Base-by-base conservation (phyloP, 495 filamentous ascomycete genomes). In the Usnea hakonensis region DNA sequence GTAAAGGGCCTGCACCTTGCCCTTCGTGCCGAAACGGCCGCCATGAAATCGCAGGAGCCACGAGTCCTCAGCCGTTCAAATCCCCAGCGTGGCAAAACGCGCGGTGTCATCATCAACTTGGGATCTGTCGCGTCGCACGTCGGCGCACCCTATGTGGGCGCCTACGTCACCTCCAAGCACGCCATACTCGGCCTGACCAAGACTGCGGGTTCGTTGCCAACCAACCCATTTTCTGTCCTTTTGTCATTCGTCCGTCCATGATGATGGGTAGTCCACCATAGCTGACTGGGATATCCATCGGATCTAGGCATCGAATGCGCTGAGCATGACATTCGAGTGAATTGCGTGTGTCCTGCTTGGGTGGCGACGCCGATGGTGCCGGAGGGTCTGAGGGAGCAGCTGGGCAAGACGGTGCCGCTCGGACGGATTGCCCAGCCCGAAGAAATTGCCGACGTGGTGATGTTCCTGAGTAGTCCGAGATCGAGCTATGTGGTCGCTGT, bases 401-500 rank as follows among this genome's bases (percentile, higher is more conserved):
- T 46, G 33, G 30, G 41, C 13, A n/a, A n/a, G n/a, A n/a, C n/a
- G n/a, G n/a, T n/a, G n/a, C 52, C 60, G 36, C 8, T 35, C 14
- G 53, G 53, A 13, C 64, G 55, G 23, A 6, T 28, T 9, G 55
- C 55, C 1, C 5, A 26, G n/a, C 55, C 55, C 4, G 55, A 58
- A 16, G 55, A 58, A 11, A 23, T 58, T 13, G 55, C 26, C 11
- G 55, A 36, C 26, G 30, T 37, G 23, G 56, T 65, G 1, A 11
- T 69, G 7, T 67, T 69, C 26, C 30, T 69, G 13, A 67, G 58
- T 23, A 65, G 61, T 40, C 62, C 65, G 1, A 43, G 46, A 2
- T 48, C 60, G 0, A 67, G 54, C 19, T 67, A 57, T 9, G 63
- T 69, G 21, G 65, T 60, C 30, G 67, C 65, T n/a, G 61, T 55